These are phyloP conservation scores for Blastomyces percursus DNA, from an alignment of 2,329 filamentous ascomycete species.

Conservation along the genomic window DNA sequence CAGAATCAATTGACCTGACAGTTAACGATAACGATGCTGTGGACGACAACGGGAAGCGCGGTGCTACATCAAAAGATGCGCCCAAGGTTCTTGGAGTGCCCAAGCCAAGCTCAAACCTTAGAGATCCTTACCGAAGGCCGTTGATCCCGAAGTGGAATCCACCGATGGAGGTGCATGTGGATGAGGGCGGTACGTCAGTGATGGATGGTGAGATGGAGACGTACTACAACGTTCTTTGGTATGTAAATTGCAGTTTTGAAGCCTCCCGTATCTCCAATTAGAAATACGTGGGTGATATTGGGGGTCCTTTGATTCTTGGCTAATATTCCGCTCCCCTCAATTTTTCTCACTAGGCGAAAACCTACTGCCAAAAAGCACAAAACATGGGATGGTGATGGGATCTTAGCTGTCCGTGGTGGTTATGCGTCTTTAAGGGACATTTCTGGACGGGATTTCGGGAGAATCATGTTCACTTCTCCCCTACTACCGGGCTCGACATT, in stretches of 20 bases:
- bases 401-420: slow-evolving; percentile 48
- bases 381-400: slow-evolving; percentile 64
- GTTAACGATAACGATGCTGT: slow-evolving; percentile 1
- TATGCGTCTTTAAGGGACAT: slow-evolving; percentile 52
- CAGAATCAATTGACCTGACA: slow-evolving; percentile 12
- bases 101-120: neutral
- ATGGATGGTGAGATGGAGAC: slow-evolving; percentile 19
- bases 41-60: neutral
- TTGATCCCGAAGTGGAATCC: slow-evolving; percentile 24
- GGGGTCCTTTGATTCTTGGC: neutral
- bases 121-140: slow-evolving; percentile 20
- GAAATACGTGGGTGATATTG: neutral
- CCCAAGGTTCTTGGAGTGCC: neutral
- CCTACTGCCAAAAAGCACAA: slow-evolving; percentile 63
- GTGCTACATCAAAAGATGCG: neutral
- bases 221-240: slow-evolving; percentile 42
- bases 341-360: slow-evolving; percentile 46
- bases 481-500: slow-evolving; percentile 51
- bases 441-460: slow-evolving; percentile 53
- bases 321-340: neutral
- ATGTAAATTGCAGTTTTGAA: slow-evolving; percentile 10
- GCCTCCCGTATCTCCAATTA: neutral
- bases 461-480: slow-evolving; percentile 43
- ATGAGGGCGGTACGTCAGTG: slow-evolving; percentile 6
- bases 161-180: slow-evolving; percentile 5